Percentiles rank a stretch among this genome's conserved stretches.
Conservation (phyloP, 2,329 filamentous ascomycete genomes). For the Trichophyton simii region DNA sequence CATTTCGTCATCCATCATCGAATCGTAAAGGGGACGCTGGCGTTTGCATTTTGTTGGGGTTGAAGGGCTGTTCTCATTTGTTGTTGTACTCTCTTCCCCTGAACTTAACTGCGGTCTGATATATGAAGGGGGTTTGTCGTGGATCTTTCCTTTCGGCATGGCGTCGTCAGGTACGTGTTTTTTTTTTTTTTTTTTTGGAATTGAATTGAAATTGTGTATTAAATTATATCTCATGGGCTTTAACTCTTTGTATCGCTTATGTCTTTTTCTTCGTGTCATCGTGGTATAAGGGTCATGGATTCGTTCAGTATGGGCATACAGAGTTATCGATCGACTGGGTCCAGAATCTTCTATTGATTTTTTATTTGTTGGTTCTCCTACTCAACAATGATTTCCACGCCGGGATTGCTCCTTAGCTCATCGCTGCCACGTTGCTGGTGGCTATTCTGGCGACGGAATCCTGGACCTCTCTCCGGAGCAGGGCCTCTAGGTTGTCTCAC, state of each 20-base stretch:
- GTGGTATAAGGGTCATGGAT: slow-evolving; percentile 4
- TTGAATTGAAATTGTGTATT: neutral
- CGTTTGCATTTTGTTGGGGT: slow-evolving; percentile 15
- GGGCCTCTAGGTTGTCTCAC: slow-evolving; percentile 49
- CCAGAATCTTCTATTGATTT: neutral
- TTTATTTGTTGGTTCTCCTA: slow-evolving; percentile 25
- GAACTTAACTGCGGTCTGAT: neutral
- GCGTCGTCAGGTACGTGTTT: neutral
- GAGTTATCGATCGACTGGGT: slow-evolving; percentile 4
- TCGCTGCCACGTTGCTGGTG: slow-evolving; percentile 51
- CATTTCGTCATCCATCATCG: slow-evolving; percentile 38
- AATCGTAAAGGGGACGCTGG: slow-evolving; percentile 30
- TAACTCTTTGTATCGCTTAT: slow-evolving; percentile 6
- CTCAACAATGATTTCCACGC: slow-evolving; percentile 53
- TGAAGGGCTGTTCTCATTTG: slow-evolving; percentile 16
- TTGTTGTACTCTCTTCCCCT: neutral
- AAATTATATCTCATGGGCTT: slow-evolving; percentile 1
- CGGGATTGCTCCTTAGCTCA: slow-evolving; percentile 48
- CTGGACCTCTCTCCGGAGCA: slow-evolving; percentile 45
- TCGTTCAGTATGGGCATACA: slow-evolving; percentile 4
- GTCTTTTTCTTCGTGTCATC: slow-evolving; percentile 9
- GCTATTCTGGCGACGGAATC: slow-evolving; percentile 50
- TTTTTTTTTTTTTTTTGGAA: neutral
- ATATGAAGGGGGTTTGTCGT: neutral
- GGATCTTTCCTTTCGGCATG: neutral